These are phyloP conservation scores for Fusarium anguioides DNA, from an alignment of 2,329 filamentous ascomycete species.

Conservation along the genomic window DNA sequence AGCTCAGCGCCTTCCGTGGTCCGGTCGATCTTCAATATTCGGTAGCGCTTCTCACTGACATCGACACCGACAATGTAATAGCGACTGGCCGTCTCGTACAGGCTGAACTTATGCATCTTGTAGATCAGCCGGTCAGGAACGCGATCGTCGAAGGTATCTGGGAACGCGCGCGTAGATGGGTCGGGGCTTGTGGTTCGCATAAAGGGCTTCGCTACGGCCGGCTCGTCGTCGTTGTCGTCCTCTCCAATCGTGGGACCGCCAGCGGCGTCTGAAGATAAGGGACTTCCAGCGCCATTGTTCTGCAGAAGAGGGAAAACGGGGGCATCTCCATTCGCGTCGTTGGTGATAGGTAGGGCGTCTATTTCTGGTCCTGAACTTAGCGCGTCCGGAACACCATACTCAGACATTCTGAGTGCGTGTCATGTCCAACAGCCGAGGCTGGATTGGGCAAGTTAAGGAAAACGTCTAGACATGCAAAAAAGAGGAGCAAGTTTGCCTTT, in stretches of 20 bases:
- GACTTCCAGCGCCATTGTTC: conserved; percentile 50
- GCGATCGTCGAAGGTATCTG: conserved; percentile 50
- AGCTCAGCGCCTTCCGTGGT: conserved; percentile 82
- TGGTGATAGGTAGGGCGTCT: conserved; percentile 27
- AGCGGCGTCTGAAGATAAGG: conserved; percentile 41
- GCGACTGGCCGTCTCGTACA: conserved; percentile 93
- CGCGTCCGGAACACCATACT: conserved; percentile 40
- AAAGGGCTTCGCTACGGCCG: conserved; percentile 67
- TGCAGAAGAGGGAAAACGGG: conserved; percentile 52
- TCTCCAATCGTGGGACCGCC: conserved; percentile 48
- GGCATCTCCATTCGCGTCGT: conserved; percentile 35
- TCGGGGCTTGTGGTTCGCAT: conserved; percentile 66
- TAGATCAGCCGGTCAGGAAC: conserved; percentile 56
- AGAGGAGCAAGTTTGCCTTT: neutral
- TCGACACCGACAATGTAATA: conserved; percentile 97
- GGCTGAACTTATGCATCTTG: conserved; percentile 95
- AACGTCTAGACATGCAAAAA: conserved; percentile 1
- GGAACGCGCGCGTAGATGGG: conserved; percentile 47
- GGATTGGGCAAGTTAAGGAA: neutral
- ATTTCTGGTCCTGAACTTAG: conserved; percentile 33
- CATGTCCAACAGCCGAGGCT: conserved; percentile 18
- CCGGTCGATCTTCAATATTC: conserved; percentile 94
- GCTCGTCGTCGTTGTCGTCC: conserved; percentile 69
- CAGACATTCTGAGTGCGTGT: conserved; percentile 39
- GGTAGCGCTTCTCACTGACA: conserved; percentile 86